Evolutionary conservation across 495 filamentous ascomycete species (phyloP).

Genomic region (Rostrohypoxylon terebratum): DNA sequence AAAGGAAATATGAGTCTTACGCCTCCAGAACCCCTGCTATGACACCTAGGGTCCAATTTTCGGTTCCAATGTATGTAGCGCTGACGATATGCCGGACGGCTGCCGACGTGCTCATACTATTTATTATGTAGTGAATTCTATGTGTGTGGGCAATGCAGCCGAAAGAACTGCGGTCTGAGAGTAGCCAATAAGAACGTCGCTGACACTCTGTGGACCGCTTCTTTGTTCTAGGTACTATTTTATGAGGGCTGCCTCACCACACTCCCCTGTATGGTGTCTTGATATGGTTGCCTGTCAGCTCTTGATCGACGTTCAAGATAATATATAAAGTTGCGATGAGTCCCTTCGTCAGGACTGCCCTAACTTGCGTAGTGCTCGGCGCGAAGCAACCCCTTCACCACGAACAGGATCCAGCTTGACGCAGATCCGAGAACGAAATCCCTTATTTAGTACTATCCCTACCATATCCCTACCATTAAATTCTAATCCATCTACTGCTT

Average conservation of each 20-base stretch:
- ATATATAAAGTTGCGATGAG: constrained; percentile 12
- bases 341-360: neutral
- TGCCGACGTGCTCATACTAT: neutral
- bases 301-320: neutral
- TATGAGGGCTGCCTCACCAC: constrained; percentile 14
- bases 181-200: constrained; percentile 20
- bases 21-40: constrained; percentile 10
- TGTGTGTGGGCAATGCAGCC: neutral
- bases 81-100: constrained; percentile 7
- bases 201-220: neutral
- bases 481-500: neutral
- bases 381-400: neutral
- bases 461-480: neutral
- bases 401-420: neutral
- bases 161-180: constrained; percentile 21
- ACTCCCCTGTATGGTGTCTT: neutral
- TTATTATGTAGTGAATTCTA: neutral
- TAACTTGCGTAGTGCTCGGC: neutral
- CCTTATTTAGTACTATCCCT: neutral
- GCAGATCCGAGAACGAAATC: neutral
- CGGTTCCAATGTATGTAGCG: neutral
- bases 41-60: constrained; percentile 1
- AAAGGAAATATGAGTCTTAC: constrained; percentile 16
- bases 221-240: neutral
- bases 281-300: constrained; percentile 2